phyloP scores from a whole-genome alignment of 2,329 filamentous ascomycete genomes.

The Apiospora rasikravindrae region DNA sequence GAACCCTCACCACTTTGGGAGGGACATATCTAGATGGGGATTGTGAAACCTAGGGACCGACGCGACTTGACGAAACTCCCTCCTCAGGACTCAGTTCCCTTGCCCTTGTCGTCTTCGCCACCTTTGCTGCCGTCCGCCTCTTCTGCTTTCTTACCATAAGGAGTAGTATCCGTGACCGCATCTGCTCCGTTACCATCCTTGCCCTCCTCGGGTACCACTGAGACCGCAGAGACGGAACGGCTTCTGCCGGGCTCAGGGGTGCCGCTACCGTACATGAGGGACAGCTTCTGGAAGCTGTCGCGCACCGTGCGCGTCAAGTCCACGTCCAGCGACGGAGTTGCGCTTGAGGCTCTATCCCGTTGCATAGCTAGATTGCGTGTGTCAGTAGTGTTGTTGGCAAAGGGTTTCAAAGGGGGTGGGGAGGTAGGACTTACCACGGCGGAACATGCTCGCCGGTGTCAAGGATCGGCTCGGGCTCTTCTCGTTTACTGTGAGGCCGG shows the following conservation, averaged over 20 bases:
- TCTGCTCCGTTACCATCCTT: neutral
- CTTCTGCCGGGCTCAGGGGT: neutral
- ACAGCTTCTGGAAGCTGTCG: slow-evolving; percentile 19
- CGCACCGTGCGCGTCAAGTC: neutral
- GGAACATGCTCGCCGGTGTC: neutral
- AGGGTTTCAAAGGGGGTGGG: neutral
- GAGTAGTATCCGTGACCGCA: neutral
- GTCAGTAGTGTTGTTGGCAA: neutral
- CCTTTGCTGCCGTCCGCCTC: no score
- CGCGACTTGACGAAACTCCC: no score
- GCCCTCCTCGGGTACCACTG: neutral
- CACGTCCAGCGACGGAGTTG: slow-evolving; percentile 2
- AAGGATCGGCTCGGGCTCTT: neutral
- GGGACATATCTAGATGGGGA: neutral
- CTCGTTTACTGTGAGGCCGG: neutral
- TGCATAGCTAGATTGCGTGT: neutral
- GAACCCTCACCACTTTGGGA: neutral
- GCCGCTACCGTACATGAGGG: slow-evolving; percentile 6
- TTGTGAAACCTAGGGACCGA: no score
- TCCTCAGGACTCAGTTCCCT: neutral
- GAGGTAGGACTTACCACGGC: neutral
- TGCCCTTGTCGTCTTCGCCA: neutral
- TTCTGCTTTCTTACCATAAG: neutral
- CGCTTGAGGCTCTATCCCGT: neutral
- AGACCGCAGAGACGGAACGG: neutral